Conservation (phyloP, 306 rosid species). For the Cyamopsis tetragonoloba region DNA sequence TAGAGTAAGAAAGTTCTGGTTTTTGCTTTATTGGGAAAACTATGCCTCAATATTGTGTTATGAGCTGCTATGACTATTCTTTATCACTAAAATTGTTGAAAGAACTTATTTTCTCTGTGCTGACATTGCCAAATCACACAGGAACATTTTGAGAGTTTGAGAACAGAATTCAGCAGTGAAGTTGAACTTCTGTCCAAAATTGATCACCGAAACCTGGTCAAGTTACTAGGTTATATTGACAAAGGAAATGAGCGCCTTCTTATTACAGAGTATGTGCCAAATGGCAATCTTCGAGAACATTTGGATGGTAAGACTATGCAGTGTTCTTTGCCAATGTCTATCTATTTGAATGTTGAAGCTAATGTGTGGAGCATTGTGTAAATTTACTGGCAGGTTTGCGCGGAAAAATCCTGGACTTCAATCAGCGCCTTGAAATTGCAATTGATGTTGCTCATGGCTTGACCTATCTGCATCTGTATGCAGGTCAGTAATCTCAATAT, state of each 20-base stretch:
- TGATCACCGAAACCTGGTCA: conserved; percentile 92
- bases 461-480: conserved; percentile 84
- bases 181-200: conserved; percentile 85
- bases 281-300: conserved; percentile 93
- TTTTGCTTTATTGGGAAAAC: not conserved
- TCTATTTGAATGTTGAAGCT: conserved; percentile 11
- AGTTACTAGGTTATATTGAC: conserved; percentile 80
- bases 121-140: conserved; percentile 32
- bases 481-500: conserved; percentile 55
- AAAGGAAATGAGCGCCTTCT: conserved; percentile 83
- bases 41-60: not conserved
- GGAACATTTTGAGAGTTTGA: conserved; percentile 75
- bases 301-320: conserved; percentile 73
- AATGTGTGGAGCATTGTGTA: conserved; percentile 9
- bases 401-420: conserved; percentile 79
- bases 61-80: conserved; percentile 14
- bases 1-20: conserved; percentile 1
- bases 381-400: conserved; percentile 56
- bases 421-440: conserved; percentile 93
- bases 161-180: conserved; percentile 87
- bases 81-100: not conserved
- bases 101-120: conserved; percentile 7
- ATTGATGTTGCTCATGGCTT: conserved; percentile 98
- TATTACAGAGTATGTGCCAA: conserved; percentile 82
- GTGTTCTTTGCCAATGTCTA: conserved; percentile 12